Evolutionary conservation across 1,284 basidiomycete genomes (phyloP).

Genomic region (Kwoniella shivajii): DNA sequence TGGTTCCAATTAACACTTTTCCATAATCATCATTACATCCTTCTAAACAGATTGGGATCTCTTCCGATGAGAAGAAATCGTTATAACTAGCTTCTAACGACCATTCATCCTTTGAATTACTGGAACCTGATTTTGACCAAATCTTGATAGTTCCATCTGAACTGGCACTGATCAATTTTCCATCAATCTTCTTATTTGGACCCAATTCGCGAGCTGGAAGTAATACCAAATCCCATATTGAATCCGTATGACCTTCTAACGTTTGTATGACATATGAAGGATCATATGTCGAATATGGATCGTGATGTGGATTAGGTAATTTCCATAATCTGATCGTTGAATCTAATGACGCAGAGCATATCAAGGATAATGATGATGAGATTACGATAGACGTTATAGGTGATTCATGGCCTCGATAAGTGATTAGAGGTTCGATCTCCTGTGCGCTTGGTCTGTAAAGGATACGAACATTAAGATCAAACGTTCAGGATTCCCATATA

Average conservation of each 20-base stretch:
- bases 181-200: conserved; percentile 33
- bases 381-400: conserved; percentile 89
- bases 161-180: conserved; percentile 79
- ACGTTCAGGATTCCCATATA: background rate
- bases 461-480: background rate
- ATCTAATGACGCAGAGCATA: conserved; percentile 92
- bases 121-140: conserved; percentile 68
- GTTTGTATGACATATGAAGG: conserved; percentile 72
- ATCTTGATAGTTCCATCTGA: conserved; percentile 91
- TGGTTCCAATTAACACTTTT: conserved; percentile 71
- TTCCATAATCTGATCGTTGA: conserved; percentile 88
- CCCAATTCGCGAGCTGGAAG: conserved; percentile 25
- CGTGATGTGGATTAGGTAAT: conserved; percentile 67
- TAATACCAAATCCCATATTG: conserved; percentile 86
- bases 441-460: conserved; percentile 59
- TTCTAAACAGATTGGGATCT: conserved; percentile 73
- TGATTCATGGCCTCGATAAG: conserved; percentile 88
- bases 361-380: conserved; percentile 69
- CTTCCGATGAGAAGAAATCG: conserved; percentile 17
- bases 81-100: conserved; percentile 11
- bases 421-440: conserved; percentile 88
- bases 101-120: conserved; percentile 13
- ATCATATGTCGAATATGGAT: conserved; percentile 86
- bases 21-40: conserved; percentile 50
- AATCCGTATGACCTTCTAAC: conserved; percentile 88